Evolutionary conservation across 1,139 yeast species (phyloP).

Genomic region (Yamadazyma taylorii): DNA sequence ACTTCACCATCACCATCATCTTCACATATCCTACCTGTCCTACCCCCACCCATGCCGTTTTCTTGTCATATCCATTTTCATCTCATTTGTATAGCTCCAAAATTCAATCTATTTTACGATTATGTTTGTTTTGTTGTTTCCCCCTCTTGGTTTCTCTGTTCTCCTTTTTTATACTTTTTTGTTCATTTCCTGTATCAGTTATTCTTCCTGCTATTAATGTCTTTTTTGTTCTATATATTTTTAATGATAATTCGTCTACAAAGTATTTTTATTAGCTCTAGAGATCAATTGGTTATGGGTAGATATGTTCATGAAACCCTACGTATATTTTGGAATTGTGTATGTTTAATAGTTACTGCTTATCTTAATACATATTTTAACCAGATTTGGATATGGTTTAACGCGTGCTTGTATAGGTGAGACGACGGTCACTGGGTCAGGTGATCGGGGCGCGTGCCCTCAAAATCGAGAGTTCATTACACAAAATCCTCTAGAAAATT

Average conservation of each 20-base stretch:
- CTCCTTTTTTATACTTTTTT: too few relatives aligned
- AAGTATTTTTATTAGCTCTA: too few relatives aligned
- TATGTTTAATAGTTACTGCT: too few relatives aligned
- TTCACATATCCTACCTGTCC: background rate
- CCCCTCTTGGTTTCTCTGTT: background rate
- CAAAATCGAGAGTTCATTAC: background rate
- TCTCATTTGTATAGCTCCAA: conserved; percentile 1
- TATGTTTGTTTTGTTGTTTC: too few relatives aligned
- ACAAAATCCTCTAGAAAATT: conserved; percentile 2
- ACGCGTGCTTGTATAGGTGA: conserved; percentile 4
- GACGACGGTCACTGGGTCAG: conserved; percentile 6
- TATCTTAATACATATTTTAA: background rate
- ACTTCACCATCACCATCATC: background rate
- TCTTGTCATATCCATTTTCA: background rate
- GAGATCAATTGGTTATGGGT: background rate
- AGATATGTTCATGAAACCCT: background rate
- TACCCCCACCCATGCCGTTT: too few relatives aligned
- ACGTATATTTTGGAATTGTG: background rate
- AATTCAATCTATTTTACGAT: conserved; percentile 1
- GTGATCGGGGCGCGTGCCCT: conserved; percentile 1
- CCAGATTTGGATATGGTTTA: conserved; percentile 2
- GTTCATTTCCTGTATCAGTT: background rate
- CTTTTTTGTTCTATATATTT: background rate
- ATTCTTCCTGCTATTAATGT: background rate
- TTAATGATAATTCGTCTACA: conserved; percentile 1